Evolutionary conservation across 306 rosid species (phyloP), one percentile per base, ranked within the genome.

Genomic region (Sindora glabra): DNA sequence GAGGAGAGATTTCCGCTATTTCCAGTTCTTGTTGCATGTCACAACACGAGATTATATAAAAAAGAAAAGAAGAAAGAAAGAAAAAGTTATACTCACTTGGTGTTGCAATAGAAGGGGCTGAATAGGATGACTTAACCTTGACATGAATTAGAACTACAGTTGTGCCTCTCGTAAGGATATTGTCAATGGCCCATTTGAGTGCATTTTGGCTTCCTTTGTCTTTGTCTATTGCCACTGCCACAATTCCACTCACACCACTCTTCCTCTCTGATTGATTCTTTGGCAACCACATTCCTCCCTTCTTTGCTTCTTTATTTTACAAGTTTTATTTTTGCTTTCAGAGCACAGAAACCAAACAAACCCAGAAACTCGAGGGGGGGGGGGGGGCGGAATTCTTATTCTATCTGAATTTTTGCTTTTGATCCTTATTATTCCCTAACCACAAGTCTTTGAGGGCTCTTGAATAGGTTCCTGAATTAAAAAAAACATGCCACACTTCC

Each of bases 181-280:
- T 56, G 24, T 88, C 98, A 46, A 81, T 52, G 5, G 89, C 73
- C 98, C 96, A 92, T 81, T 85, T 88, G 18, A 92, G 80, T 42
- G 98, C 96, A 41, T 64, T 27, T 49, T 88, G 95, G 83, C 98
- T 92, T 30, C 84, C 86, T 49, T 81, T 92, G 72, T 88, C 96
- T 70, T 60, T 88, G 67, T 92, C 98, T 64, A 92, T 83, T 42
- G 98, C 98, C 65, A 92, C 95, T 54, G 85, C 98, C 58, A 88
- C 77, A 71, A 83, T 42, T 25, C 95, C 95, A 64, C 69, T 78
- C 49, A 74, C 87, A 46, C 65, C 84, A 48, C 75, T 89, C 72
- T 76, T 86, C 62, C 33, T 85, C 1, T 83, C 92, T 0, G 13
- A 3, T 0, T 75, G 73, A 53, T 42, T 30, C 64, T 49, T 81